Evolutionary conservation across 163 green algal genomes (phyloP), one percentile per base, ranked within the genome.

Genomic region (Chlorella variabilis): DNA sequence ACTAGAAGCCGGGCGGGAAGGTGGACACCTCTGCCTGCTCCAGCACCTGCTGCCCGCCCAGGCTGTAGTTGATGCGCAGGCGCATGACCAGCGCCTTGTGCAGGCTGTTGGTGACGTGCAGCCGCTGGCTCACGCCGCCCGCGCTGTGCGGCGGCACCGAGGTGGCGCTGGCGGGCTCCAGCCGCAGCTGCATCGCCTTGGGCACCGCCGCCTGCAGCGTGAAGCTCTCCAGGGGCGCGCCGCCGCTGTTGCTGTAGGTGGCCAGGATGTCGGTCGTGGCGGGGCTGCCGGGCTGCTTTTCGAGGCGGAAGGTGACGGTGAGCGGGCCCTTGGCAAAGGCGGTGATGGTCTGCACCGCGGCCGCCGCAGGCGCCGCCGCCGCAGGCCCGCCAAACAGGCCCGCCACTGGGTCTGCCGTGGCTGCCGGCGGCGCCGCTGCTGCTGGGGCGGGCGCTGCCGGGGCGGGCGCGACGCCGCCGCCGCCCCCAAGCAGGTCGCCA

Each of bases 151-250:
- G 61, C 9, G 83, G 61, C 67, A 97, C 77, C 2, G 80, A 68
- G 7, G 69, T 88, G 56, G 87, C 89, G 42, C 51, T 90, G 6
- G 96, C 92, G 0, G 94, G 90, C 62, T 96, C 90, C 80, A 99
- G 85, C 81, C 84, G 84, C 39, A 98, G 85, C 82, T 93, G 83
- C 89, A 98, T 95, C 78, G 94, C 96, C 87, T 99, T 99, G 66
- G 97, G 97, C 71, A 99, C 97, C 3, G 97, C 97, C 1, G 93
- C 96, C 91, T 97, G 93, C 83, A 99, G 84, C 17, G 88, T 89
- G 83, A 98, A 98, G 68, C 94, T 90, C 0, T 81, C 91, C 58
- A 99, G 67, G 2, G 90, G 68, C 5, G 74, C 73, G 4, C 69
- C 51, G 3, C 83, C 87, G 25, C 80, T 77, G 88, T 96, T 98